phyloP scores from a whole-genome alignment of 139 green algal species.

The Chlamydomonas asymmetrica region DNA sequence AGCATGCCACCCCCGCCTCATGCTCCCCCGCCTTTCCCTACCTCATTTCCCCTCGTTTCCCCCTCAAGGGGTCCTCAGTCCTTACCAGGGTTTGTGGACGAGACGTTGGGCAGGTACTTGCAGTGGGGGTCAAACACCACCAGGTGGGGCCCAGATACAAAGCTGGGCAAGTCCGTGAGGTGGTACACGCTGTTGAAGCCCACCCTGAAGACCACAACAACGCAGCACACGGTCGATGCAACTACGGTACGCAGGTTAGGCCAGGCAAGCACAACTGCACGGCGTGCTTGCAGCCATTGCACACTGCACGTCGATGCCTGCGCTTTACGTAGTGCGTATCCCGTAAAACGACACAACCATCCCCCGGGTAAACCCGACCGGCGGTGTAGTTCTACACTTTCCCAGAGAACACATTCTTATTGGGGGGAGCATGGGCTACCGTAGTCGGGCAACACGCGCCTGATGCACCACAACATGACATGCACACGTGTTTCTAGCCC shows the following conservation, averaged over 20 bases:
- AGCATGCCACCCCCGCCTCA: too few species aligned
- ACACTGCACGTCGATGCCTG: too few species aligned
- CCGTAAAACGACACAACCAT: background rate
- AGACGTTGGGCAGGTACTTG: constrained; percentile 45
- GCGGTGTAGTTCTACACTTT: background rate
- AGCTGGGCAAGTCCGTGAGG: constrained; percentile 74
- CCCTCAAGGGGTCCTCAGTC: too few species aligned
- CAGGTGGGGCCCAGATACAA: constrained; percentile 62
- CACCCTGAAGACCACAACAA: constrained; percentile 54
- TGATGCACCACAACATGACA: too few species aligned
- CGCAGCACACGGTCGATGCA: too few species aligned
- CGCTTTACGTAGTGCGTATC: too few species aligned
- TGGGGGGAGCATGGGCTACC: too few species aligned
- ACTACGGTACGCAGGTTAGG: too few species aligned
- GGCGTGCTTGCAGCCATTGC: too few species aligned
- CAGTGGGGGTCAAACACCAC: constrained; percentile 81
- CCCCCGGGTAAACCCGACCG: background rate
- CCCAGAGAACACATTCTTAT: background rate
- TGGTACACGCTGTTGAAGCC: constrained; percentile 82
- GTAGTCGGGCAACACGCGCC: too few species aligned
- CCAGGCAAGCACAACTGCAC: too few species aligned
- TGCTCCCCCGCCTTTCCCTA: background rate
- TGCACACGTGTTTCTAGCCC: too few species aligned
- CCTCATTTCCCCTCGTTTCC: background rate
- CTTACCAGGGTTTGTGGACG: constrained; percentile 37